Evolutionary conservation across 768 basidiomycete species (phyloP), one percentile per base, ranked within the genome.

Genomic region (Megacollybia marginata): DNA sequence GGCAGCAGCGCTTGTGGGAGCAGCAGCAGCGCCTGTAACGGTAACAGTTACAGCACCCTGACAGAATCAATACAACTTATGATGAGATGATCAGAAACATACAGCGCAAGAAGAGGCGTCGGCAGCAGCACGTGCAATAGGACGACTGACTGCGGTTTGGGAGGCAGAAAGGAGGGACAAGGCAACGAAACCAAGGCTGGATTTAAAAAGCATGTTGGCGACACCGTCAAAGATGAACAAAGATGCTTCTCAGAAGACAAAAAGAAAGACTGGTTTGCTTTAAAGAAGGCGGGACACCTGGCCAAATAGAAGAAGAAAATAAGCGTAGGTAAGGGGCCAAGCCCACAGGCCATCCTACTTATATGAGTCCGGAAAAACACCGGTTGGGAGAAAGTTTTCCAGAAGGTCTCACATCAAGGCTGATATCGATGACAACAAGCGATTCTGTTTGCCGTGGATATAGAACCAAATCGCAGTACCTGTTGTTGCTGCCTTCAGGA

Each of bases 281-380:
- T 48, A 18, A 15, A 33, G 52, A 47, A 44, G 44, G 44, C 3
- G 52, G n/a, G 67, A 75, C 73, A 65, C 76, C 73, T 67, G 75
- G 76, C 73, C 40, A 50, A 43, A 33, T 42, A 42, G 38, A 45
- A 48, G 48, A 35, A 46, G 46, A 53, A 32, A 48, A 49, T 42
- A 48, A 20, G 47, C 45, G 55, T 53, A 44, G 48, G 48, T 51
- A 44, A n/a, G 42, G 13, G 33, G 9, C 4, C 38, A 18, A 15
- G 8, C 15, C 13, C 13, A 18, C 38, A 40, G 18, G 15, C 15
- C 13, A 40, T 40, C 15, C 38, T 40, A 15, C 18, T 40, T 40
- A 40, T 40, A 40, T 40, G 38, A 40, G 38, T 2, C 38, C 38
- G 38, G 13, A 18, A 40, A 18, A 40, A 40, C 38, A 40, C 38